Evolutionary conservation across 1,139 yeast species (phyloP).

Genomic region (Debaryomycetaceae sp.): DNA sequence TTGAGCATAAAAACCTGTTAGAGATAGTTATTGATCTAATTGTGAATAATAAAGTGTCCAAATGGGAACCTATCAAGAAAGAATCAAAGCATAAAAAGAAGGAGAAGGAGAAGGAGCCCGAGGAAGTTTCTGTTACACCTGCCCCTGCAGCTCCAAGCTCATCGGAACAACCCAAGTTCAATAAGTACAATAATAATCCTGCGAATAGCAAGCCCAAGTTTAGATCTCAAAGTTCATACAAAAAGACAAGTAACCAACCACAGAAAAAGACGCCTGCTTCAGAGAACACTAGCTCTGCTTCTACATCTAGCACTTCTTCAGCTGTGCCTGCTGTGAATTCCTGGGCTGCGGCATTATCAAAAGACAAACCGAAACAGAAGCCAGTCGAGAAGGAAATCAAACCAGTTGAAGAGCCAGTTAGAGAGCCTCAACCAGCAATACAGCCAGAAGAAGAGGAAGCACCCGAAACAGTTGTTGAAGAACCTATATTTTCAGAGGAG

Average conservation of each 20-base stretch:
- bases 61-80: constrained; percentile 57
- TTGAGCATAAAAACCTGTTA: constrained; percentile 68
- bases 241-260: constrained; percentile 3
- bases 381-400: constrained; percentile 16
- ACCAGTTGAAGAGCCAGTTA: constrained; percentile 11
- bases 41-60: constrained; percentile 70
- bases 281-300: constrained; percentile 16
- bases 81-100: constrained; percentile 46
- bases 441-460: constrained; percentile 9
- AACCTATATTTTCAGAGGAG: constrained; percentile 4
- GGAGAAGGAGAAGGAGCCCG: constrained; percentile 22
- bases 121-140: constrained; percentile 7
- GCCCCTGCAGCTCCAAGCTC: constrained; percentile 6
- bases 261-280: constrained; percentile 13
- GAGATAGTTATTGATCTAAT: constrained; percentile 83
- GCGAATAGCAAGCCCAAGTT: constrained; percentile 8
- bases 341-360: constrained; percentile 52
- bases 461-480: constrained; percentile 9
- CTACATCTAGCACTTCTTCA: constrained; percentile 14
- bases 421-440: constrained; percentile 8
- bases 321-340: constrained; percentile 24
- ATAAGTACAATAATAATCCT: constrained; percentile 8
- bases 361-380: constrained; percentile 34
- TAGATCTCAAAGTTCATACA: constrained; percentile 6
- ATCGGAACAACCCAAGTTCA: constrained; percentile 11